These are phyloP conservation scores for Mallotus repandus DNA, from an alignment of 441 rosid species.

Conservation along the genomic window DNA sequence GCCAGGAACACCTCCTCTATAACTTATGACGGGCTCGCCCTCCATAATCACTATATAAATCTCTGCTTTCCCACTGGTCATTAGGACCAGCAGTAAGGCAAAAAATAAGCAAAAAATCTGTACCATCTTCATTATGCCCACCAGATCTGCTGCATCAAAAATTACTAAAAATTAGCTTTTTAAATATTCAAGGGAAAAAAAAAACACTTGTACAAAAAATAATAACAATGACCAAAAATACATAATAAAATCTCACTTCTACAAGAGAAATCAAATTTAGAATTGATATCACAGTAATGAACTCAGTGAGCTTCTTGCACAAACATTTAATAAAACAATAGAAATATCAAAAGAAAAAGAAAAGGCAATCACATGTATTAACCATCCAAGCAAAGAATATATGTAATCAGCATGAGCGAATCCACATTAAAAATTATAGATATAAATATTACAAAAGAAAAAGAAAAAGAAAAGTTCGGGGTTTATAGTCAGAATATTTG, in stretches of 20 bases:
- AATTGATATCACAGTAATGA: background rate
- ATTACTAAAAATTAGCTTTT: conserved; percentile 14
- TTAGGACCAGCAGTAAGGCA: conserved; percentile 33
- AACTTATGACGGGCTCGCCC: conserved; percentile 90
- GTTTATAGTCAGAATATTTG: too few species aligned
- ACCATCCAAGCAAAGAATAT: conserved; percentile 12
- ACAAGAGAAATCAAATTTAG: background rate
- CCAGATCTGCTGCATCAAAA: conserved; percentile 39
- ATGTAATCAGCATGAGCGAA: too few species aligned
- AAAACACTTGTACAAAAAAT: background rate
- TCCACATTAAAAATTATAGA: conserved; percentile 5
- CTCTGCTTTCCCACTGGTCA: conserved; percentile 56
- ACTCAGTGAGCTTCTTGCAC: background rate
- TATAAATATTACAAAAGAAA: conserved; percentile 20
- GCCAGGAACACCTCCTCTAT: conserved; percentile 82
- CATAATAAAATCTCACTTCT: background rate
- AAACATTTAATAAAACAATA: conserved; percentile 8
- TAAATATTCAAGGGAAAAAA: background rate
- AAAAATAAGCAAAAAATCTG: conserved; percentile 30
- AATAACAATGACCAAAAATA: too few species aligned
- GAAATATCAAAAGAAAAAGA: background rate
- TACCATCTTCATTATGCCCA: conserved; percentile 38
- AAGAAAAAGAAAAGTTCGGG: background rate
- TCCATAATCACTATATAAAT: conserved; percentile 82
- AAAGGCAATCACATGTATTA: background rate